A percentile compares a stretch with the other conserved stretches of the same genome.
phyloP scores from a whole-genome alignment of 352 stramenopile genomes.

The Globisporangium cylindrosporum region DNA sequence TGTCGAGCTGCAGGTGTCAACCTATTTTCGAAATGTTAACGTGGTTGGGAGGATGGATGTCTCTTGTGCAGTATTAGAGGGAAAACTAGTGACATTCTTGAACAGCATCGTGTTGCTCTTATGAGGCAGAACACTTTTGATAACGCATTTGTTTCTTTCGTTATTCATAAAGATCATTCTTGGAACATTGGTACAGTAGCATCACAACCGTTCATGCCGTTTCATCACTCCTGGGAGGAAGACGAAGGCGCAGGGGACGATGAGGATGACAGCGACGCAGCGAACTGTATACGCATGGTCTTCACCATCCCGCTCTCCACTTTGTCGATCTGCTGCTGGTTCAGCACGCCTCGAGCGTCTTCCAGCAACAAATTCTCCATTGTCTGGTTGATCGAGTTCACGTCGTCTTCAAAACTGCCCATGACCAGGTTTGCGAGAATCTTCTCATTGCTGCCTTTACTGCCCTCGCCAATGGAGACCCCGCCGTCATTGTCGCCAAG shows the following conservation, averaged over 20 bases:
- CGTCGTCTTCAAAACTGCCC: conserved; percentile 17
- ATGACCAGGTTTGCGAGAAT: conserved; percentile 9
- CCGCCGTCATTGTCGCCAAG: background rate
- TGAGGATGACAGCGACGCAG: background rate
- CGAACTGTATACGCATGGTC: background rate
- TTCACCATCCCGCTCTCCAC: background rate
- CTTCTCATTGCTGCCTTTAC: background rate
- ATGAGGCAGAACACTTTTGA: background rate
- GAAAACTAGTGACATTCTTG: background rate
- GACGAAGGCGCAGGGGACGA: background rate
- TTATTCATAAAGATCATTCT: background rate
- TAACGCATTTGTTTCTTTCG: background rate
- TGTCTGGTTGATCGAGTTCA: conserved; percentile 20
- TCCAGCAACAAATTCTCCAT: conserved; percentile 18
- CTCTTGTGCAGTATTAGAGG: background rate
- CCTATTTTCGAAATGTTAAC: background rate
- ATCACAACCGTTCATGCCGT: background rate
- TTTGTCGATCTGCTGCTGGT: background rate
- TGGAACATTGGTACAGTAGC: background rate
- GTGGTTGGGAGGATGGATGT: background rate
- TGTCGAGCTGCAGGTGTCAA: no score
- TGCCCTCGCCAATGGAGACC: background rate
- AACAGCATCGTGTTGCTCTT: background rate
- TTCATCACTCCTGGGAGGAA: background rate
- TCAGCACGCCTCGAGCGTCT: background rate